These are phyloP conservation scores for Leccinum arenicola DNA, from an alignment of 768 basidiomycete genomes.

Conservation along the genomic window DNA sequence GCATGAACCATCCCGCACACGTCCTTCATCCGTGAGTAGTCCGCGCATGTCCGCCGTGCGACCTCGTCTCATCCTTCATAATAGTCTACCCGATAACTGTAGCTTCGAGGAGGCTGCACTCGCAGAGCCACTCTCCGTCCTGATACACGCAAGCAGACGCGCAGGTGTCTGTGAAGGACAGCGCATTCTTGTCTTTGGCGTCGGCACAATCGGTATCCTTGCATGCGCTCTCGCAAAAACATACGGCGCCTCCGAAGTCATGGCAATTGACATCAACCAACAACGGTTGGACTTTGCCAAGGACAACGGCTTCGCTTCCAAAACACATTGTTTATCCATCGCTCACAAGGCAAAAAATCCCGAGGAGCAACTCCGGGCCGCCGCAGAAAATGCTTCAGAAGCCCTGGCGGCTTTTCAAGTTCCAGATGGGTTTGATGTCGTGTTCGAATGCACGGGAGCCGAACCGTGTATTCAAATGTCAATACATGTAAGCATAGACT, in stretches of 20 bases:
- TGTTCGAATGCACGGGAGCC: slow-evolving; percentile 95
- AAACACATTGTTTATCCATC: slow-evolving; percentile 62
- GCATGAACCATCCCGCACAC: slow-evolving; percentile 86
- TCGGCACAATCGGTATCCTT: slow-evolving; percentile 90
- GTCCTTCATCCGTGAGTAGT: slow-evolving; percentile 80
- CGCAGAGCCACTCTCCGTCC: slow-evolving; percentile 92
- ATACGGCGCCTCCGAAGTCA: slow-evolving; percentile 66
- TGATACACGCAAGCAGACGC: slow-evolving; percentile 62
- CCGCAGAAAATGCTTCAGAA: slow-evolving; percentile 53
- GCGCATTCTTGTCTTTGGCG: slow-evolving; percentile 84
- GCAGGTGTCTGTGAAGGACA: slow-evolving; percentile 49
- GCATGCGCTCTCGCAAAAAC: slow-evolving; percentile 78
- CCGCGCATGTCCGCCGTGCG: not conserved
- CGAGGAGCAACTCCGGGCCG: slow-evolving; percentile 56
- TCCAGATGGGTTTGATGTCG: slow-evolving; percentile 83
- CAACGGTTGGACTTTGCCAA: slow-evolving; percentile 77
- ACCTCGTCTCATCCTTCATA: slow-evolving; percentile 13
- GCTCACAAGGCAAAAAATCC: slow-evolving; percentile 47
- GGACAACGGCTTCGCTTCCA: slow-evolving; percentile 70
- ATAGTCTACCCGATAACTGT: slow-evolving; percentile 70
- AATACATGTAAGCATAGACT: slow-evolving; percentile 64
- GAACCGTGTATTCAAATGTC: slow-evolving; percentile 91
- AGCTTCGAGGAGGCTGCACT: slow-evolving; percentile 81
- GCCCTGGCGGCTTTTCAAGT: slow-evolving; percentile 56
- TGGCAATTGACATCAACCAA: slow-evolving; percentile 85